Base-by-base conservation (phyloP, 2,329 filamentous ascomycete species). In the Cadophora malorum region DNA sequence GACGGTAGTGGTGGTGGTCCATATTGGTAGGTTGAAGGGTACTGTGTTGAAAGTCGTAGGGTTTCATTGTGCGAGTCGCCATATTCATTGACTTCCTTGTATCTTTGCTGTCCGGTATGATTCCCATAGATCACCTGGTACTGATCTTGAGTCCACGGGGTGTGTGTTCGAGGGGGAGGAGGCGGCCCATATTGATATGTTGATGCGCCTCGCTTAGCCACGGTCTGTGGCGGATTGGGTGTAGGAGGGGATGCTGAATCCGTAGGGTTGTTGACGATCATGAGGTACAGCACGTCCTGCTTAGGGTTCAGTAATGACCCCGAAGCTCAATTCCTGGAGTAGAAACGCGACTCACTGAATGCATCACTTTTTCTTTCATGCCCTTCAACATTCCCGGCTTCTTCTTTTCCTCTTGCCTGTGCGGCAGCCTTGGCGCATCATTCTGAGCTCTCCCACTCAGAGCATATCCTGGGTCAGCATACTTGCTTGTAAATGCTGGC, bases 291-390 rank as follows among this genome's bases (percentile, higher is more conserved):
- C 4, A 56, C 28, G 35, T 56, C 53, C 53, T 56, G 19, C 5
- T n/a, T 10, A 10, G 9, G 9, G 3, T 3, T 56, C 53, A 56
- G 53, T 19, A 12, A 35, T 3, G 2, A 9, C 28, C 25, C 19
- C 5, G 28, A 28, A 21, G 16, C 2, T n/a, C 2, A 28, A 12
- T 10, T 12, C 4, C 19, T 2, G 28, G 52, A 33, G 10, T 5
- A 5, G 21, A 21, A 28, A 28, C 5, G 28, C 28, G 3, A 5
- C 53, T 56, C 21, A 56, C 53, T 10, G 53, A 56, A 35, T 56
- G 53, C 53, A 56, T 56, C 8, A 56, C 53, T 16, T 56, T 56
- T 19, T 35, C 53, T 16, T 56, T 56, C n/a, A 56, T 56, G 4
- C 53, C n/a, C 12, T 56, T 56, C 53, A 56, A 35, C 19, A 35